phyloP scores from a whole-genome alignment of 2,329 filamentous ascomycete species.

The Bipolaris victoriae region DNA sequence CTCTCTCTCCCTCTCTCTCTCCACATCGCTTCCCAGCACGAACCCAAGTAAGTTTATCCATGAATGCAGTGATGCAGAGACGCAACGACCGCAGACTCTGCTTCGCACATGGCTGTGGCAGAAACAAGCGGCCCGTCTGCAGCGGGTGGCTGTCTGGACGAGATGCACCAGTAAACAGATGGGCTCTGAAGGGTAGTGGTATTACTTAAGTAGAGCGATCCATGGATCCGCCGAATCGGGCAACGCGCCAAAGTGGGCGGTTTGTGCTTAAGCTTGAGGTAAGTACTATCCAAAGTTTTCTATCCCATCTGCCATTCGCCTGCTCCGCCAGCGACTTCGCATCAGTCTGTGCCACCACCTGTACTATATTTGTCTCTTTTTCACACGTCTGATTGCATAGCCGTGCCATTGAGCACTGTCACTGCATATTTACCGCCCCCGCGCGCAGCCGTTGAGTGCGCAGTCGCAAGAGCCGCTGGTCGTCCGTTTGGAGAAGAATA shows the following conservation, averaged over 20 bases:
- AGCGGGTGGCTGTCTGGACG: neutral
- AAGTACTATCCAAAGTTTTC: slow-evolving; percentile 25
- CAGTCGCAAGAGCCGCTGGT: slow-evolving; percentile 19
- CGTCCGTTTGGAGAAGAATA: neutral
- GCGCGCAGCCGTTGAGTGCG: slow-evolving; percentile 14
- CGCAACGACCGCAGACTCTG: neutral
- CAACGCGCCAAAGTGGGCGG: slow-evolving; percentile 20
- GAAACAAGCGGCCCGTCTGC: neutral
- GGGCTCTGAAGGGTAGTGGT: neutral
- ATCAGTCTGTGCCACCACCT: slow-evolving; percentile 22
- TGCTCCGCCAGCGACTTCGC: slow-evolving; percentile 18
- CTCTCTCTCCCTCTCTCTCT: neutral
- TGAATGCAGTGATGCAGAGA: neutral
- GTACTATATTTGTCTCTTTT: slow-evolving; percentile 34
- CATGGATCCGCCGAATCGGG: slow-evolving; percentile 17
- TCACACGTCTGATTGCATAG: slow-evolving; percentile 37
- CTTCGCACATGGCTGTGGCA: neutral
- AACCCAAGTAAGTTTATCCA: neutral
- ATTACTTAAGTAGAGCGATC: slow-evolving; percentile 5
- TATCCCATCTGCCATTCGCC: slow-evolving; percentile 25
- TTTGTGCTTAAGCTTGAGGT: slow-evolving; percentile 28
- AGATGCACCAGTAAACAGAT: neutral
- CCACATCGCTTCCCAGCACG: neutral
- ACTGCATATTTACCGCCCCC: slow-evolving; percentile 14
- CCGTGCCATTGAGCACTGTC: slow-evolving; percentile 39